Evolutionary conservation across 495 filamentous ascomycete species (phyloP).

Genomic region (Penicillium taxi): DNA sequence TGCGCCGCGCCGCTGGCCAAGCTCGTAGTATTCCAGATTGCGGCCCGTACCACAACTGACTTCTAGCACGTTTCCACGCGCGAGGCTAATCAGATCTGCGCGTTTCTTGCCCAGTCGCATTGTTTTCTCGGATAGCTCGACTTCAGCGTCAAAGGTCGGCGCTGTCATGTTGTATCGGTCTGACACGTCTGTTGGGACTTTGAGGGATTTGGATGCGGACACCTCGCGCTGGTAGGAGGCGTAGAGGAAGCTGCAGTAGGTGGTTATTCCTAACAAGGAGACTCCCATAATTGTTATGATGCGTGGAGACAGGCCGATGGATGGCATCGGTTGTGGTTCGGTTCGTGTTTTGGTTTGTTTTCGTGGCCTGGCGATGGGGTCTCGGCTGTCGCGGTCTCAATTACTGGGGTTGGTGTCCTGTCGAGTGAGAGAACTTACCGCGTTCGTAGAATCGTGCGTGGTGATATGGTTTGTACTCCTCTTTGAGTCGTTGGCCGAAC

Average conservation of each 20-base stretch:
- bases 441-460: conserved; percentile 7
- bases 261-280: conserved; percentile 38
- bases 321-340: conserved; percentile 8
- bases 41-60: conserved; percentile 86
- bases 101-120: conserved; percentile 59
- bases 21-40: conserved; percentile 67
- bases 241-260: conserved; percentile 48
- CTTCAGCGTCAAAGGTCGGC: conserved; percentile 51
- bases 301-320: conserved; percentile 22
- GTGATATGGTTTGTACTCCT: conserved; percentile 15
- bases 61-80: conserved; percentile 77
- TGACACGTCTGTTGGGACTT: conserved; percentile 44
- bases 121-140: conserved; percentile 57
- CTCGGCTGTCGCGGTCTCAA: neutral
- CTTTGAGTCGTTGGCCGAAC: conserved; percentile 4
- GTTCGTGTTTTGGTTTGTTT: neutral
- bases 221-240: conserved; percentile 37
- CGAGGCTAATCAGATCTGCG: conserved; percentile 50
- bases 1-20: conserved; percentile 56
- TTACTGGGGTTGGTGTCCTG: conserved; percentile 1
- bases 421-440: conserved; percentile 12
- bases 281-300: conserved; percentile 37
- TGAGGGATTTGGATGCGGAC: conserved; percentile 25
- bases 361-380: neutral
- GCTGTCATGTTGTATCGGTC: conserved; percentile 52